Evolutionary conservation across 108 stramenopile species (phyloP), one percentile per base, ranked within the genome.

Genomic region (Epipyxis sp.): DNA sequence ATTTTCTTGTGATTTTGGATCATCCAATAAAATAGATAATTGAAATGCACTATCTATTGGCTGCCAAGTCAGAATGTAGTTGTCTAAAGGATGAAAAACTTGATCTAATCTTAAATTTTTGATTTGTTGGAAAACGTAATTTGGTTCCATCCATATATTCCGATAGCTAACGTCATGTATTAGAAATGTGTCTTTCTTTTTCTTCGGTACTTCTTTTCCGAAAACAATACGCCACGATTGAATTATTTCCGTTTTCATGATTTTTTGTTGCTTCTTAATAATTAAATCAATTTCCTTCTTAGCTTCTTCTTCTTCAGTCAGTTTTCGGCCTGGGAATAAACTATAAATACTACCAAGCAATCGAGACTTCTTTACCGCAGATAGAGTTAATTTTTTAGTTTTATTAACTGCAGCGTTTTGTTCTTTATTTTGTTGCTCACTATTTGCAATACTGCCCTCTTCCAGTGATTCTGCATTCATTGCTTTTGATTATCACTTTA

Each of bases 141-240:
- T 13, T n/a, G 40, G n/a, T 74, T 74, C 71, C 71, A 74, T 74
- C 71, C 71, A 74, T 6, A 74, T 32, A 74, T 74, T 74, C 6
- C 71, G 3, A 34, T 32, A 32, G 6, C 41, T 74, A 10, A 74
- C 43, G 34, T 74, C 25, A 34, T 13, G 3, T 16, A 74, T 3
- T 10, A 54, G n/a, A 54, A 74, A 34, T 6, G 50, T 54, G 6
- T 74, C 71, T 37, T 74, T 74, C 71, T 34, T 27, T 27, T 34
- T 27, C 71, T 74, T 74, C 3, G 71, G 71, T 6, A 54, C 10
- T 16, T 29, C 42, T 35, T 46, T 74, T 27, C 71, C 71, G 3
- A 54, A 27, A 27, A 32, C 71, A 74, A 74, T 32, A 10, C 50
- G 3, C 71, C 71, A 74, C 20, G 71, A 13, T 37, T 74, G 71